Conservation (phyloP, 345 rosid species). For the Populus tremula region DNA sequence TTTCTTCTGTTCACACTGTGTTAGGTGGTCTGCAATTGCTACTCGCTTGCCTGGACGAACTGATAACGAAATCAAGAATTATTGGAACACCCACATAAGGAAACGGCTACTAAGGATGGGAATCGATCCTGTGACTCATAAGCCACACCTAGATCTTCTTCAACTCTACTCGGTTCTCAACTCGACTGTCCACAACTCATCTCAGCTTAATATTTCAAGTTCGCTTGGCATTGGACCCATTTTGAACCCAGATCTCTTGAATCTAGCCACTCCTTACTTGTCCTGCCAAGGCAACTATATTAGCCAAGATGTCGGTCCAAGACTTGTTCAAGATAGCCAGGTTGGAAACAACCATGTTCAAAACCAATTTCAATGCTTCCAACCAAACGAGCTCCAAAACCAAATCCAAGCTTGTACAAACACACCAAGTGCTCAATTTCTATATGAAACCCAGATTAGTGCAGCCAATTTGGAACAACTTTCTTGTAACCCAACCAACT, state of each 20-base stretch:
- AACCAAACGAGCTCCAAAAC: conserved; percentile 9
- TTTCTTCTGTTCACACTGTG: not conserved
- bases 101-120: conserved; percentile 72
- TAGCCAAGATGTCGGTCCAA: conserved; percentile 1
- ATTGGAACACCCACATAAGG: conserved; percentile 86
- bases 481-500: conserved; percentile 13
- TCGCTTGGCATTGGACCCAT: conserved; percentile 32
- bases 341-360: conserved; percentile 17
- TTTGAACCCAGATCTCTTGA: conserved; percentile 24
- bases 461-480: conserved; percentile 22
- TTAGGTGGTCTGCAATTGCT: conserved; percentile 92
- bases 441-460: conserved; percentile 13
- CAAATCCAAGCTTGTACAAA: conserved; percentile 18
- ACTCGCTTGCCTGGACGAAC: conserved; percentile 79
- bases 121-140: conserved; percentile 81
- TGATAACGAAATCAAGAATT: conserved; percentile 84
- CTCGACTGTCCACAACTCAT: conserved; percentile 22
- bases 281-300: conserved; percentile 21
- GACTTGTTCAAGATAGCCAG: conserved; percentile 14
- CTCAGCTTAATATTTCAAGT: conserved; percentile 34
- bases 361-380: conserved; percentile 19
- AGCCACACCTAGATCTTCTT: conserved; percentile 56
- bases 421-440: conserved; percentile 2
- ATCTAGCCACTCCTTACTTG: conserved; percentile 21
- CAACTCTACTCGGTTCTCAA: conserved; percentile 25